phyloP scores from a whole-genome alignment of 73 alveolate genomes.

The Stentor roeselii region DNA sequence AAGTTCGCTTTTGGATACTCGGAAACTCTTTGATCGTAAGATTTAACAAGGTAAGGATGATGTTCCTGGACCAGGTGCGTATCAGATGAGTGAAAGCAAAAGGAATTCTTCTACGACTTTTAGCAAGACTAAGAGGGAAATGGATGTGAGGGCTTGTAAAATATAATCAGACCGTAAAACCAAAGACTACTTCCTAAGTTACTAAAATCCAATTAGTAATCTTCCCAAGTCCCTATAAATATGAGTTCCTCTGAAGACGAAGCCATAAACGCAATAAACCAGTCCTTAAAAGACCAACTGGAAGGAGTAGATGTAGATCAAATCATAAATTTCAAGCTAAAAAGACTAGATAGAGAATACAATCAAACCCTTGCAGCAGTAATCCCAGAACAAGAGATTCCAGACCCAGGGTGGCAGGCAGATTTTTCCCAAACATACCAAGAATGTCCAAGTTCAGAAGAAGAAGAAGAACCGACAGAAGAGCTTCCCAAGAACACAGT shows the following conservation, averaged over 20 bases:
- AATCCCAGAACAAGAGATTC: not conserved
- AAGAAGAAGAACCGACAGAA: constrained; percentile 21
- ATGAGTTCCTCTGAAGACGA: too few species aligned
- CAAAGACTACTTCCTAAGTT: too few species aligned
- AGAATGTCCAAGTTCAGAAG: constrained; percentile 7
- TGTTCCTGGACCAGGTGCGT: not conserved
- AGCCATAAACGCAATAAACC: not conserved
- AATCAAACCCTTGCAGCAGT: not conserved
- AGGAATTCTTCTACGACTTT: not conserved
- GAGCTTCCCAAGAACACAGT: not conserved
- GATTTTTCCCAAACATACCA: not conserved
- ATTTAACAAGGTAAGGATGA: not conserved
- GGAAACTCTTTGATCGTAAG: not conserved
- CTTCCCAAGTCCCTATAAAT: too few species aligned
- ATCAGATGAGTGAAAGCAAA: not conserved
- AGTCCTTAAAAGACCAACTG: not conserved
- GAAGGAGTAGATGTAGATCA: constrained; percentile 18
- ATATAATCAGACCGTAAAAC: not conserved
- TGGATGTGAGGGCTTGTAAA: not conserved
- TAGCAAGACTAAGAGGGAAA: not conserved
- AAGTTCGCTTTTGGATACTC: not conserved
- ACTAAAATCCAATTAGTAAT: too few species aligned
- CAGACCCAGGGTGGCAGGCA: constrained; percentile 19
- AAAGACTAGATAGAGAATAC: not conserved
- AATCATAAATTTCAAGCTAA: not conserved